phyloP scores from a whole-genome alignment of 495 filamentous ascomycete genomes.

The Oidiodendron maius region DNA sequence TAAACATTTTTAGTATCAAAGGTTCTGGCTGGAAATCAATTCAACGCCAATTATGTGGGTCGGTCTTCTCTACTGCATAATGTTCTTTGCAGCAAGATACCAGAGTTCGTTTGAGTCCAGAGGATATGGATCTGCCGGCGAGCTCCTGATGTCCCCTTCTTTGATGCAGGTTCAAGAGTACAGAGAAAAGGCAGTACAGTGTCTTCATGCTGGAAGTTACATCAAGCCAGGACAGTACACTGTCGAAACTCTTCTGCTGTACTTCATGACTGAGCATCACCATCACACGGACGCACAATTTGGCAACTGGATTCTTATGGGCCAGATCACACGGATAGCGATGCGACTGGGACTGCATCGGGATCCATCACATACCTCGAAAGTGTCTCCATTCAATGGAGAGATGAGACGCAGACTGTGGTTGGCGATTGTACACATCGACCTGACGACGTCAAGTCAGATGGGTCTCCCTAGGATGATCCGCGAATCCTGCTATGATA shows the following conservation, averaged over 20 bases:
- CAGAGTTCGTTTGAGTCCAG: background rate
- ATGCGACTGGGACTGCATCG: slow-evolving; percentile 51
- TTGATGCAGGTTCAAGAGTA: slow-evolving; percentile 1
- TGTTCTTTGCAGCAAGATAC: slow-evolving; percentile 14
- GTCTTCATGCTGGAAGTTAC: slow-evolving; percentile 39
- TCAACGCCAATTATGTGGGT: slow-evolving; percentile 39
- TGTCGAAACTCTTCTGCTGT: slow-evolving; percentile 43
- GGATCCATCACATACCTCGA: slow-evolving; percentile 30
- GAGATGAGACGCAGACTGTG: slow-evolving; percentile 52
- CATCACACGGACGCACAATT: slow-evolving; percentile 30
- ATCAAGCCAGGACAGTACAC: slow-evolving; percentile 34
- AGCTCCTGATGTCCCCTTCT: slow-evolving; percentile 11
- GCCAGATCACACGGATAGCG: slow-evolving; percentile 42
- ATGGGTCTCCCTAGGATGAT: slow-evolving; percentile 48
- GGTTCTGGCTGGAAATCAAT: slow-evolving; percentile 37
- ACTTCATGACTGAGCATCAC: slow-evolving; percentile 38
- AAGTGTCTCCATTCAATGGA: slow-evolving; percentile 45
- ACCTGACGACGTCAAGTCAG: slow-evolving; percentile 45
- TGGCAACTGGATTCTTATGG: slow-evolving; percentile 41
- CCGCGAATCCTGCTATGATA: slow-evolving; percentile 39
- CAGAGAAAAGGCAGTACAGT: slow-evolving; percentile 25
- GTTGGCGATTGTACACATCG: slow-evolving; percentile 41
- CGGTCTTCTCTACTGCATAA: slow-evolving; percentile 36
- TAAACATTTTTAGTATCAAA: slow-evolving; percentile 31
- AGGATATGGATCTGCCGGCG: background rate